Evolutionary conservation across 75 land plant genomes (phyloP), one percentile per base, ranked within the genome.

Genomic region (Sequoia sempervirens): DNA sequence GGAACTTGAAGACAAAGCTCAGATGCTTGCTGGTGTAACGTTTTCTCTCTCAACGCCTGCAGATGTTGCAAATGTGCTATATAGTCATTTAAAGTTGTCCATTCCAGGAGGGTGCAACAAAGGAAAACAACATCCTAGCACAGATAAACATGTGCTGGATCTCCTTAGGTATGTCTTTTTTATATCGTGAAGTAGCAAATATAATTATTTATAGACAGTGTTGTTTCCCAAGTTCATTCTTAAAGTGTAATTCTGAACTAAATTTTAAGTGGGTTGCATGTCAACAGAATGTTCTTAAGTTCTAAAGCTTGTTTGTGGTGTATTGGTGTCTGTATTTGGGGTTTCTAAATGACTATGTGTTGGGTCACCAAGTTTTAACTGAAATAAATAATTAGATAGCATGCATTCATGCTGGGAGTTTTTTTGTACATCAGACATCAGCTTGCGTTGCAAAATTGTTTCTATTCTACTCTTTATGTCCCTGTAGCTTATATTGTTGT

Each of bases 111-210:
- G 92, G n/a, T 84, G 88, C 70, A 87, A 87, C n/a, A 92, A 89
- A 88, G 96, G 96, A 72, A 97, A 96, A 52, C 93, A 92, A 53
- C 99, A 97, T 88, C 96, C 98, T 54, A 94, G 98, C 70, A 97
- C 99, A 40, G 91, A 97, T 84, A 97, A 97, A 75, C 98, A 94
- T 53, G 92, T 91, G 41, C 87, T 98, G 82, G 98, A 96, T 84
- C 72, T 89, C 32, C 86, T 98, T 23, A 91, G 93, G 98, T 98
- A 90, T 79, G 36, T 9, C 40, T 32, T 74, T 79, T 13, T 8
- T 83, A 30, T 70, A 26, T 32, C 8, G 4, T 73, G 20, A 38
- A 12, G 36, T 5, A 10, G 32, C 20, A 75, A 75, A 75, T 75
- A 8, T 40, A 75, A 38, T 34, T 37, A 2, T 54, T 83, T 23